A percentile compares a stretch with the other conserved stretches of the same genome.
Evolutionary conservation across 2,329 filamentous ascomycete species (phyloP).

Genomic region (Delphinella strobiligena): DNA sequence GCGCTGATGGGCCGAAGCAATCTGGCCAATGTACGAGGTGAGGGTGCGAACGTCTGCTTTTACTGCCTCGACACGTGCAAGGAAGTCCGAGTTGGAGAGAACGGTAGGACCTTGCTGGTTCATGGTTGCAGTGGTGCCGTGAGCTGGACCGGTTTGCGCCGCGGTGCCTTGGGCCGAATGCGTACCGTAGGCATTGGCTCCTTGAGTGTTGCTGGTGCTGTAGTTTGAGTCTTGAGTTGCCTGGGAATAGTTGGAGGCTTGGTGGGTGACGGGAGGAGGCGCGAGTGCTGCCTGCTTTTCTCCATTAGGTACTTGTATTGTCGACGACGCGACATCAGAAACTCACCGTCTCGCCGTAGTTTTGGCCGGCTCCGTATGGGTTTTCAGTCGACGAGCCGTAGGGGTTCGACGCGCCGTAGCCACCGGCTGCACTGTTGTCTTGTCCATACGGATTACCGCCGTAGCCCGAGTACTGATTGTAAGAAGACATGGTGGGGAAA

Average conservation of each 20-base stretch:
- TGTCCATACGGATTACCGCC: slow-evolving; percentile 51
- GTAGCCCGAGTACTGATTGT: slow-evolving; percentile 47
- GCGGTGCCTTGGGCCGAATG: background rate
- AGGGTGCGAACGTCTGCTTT: slow-evolving; percentile 57
- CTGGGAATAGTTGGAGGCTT: slow-evolving; percentile 21
- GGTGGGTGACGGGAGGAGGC: slow-evolving; percentile 21
- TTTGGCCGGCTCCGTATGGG: slow-evolving; percentile 24
- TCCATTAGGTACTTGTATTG: no score
- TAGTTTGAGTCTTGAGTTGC: slow-evolving; percentile 24
- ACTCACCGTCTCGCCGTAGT: slow-evolving; percentile 6
- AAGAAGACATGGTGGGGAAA: slow-evolving; percentile 41
- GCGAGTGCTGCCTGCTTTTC: slow-evolving; percentile 9
- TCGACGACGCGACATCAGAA: background rate
- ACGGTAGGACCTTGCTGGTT: slow-evolving; percentile 28
- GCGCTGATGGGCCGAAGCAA: slow-evolving; percentile 60
- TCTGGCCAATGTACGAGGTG: slow-evolving; percentile 53
- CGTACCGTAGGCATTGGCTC: no score
- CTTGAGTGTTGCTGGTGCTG: no score
- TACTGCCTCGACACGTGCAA: slow-evolving; percentile 51
- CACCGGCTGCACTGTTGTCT: slow-evolving; percentile 43
- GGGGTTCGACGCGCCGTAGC: slow-evolving; percentile 20
- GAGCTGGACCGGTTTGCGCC: slow-evolving; percentile 5
- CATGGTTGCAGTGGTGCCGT: slow-evolving; percentile 11
- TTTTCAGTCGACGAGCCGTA: slow-evolving; percentile 22
- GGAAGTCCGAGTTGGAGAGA: slow-evolving; percentile 45